These are phyloP conservation scores for Malus asiatica DNA, from an alignment of 306 rosid genomes.

Conservation along the genomic window DNA sequence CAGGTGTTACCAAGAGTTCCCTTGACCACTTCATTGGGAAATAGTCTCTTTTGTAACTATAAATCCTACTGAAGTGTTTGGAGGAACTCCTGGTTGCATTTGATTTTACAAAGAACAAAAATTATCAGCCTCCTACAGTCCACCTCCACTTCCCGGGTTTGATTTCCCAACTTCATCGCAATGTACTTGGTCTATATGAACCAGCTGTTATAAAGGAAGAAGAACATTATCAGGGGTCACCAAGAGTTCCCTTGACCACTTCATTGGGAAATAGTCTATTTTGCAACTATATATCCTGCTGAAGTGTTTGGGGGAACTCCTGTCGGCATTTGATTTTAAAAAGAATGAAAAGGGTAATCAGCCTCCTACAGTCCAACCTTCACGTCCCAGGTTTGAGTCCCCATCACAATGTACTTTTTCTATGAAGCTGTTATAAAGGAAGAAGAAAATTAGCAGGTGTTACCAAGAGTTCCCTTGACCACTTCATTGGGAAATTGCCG, in stretches of 20 bases:
- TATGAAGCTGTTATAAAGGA: not conserved
- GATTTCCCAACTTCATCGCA: not conserved
- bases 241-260: conserved; percentile 18
- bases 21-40: conserved; percentile 31
- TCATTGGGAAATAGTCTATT: not conserved
- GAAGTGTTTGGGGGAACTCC: not conserved
- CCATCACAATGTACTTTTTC: not conserved
- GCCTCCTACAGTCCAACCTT: not conserved
- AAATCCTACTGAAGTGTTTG: conserved; percentile 37
- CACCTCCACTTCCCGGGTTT: not conserved
- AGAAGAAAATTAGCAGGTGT: not conserved
- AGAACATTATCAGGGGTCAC: not conserved
- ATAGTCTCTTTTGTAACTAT: not conserved
- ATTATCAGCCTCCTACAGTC: not conserved
- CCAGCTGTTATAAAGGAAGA: not conserved
- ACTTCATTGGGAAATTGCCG: not conserved
- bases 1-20: conserved; percentile 31
- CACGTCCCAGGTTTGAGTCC: not conserved
- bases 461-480: conserved; percentile 20
- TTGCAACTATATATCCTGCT: not conserved
- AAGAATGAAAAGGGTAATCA: not conserved
- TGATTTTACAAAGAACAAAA: not conserved
- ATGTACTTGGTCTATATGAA: not conserved
- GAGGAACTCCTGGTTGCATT: conserved; percentile 34
- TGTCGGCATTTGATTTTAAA: not conserved